Percentiles rank a stretch among this genome's conserved stretches.
phyloP scores from a whole-genome alignment of 2,329 filamentous ascomycete species.

The Corinectria fuckeliana region DNA sequence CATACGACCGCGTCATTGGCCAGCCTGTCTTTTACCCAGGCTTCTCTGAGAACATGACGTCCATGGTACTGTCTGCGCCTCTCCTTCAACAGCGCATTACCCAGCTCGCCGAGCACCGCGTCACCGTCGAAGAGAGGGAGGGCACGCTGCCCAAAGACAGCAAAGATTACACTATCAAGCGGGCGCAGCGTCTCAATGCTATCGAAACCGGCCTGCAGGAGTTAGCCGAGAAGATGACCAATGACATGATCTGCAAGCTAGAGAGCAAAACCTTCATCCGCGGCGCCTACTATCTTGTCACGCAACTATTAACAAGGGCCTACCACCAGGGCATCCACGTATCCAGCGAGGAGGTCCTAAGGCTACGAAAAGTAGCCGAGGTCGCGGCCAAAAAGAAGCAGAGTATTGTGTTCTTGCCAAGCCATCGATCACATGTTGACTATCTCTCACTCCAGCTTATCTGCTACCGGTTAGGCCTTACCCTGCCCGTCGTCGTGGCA shows the following conservation, averaged over 20 bases:
- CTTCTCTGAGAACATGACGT: constrained; percentile 90
- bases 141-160: constrained; percentile 68
- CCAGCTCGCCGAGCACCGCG: constrained; percentile 76
- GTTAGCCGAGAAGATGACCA: constrained; percentile 84
- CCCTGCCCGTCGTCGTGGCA: constrained; percentile 88
- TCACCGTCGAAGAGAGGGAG: constrained; percentile 78
- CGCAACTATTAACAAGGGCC: constrained; percentile 87
- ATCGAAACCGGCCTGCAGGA: constrained; percentile 78
- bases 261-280: constrained; percentile 93
- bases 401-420: constrained; percentile 94
- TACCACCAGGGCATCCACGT: constrained; percentile 99
- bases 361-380: constrained; percentile 81
- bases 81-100: constrained; percentile 77
- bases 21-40: constrained; percentile 93
- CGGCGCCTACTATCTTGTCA: constrained; percentile 86
- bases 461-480: constrained; percentile 90
- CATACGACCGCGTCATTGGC: constrained; percentile 88
- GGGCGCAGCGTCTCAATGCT: constrained; percentile 62
- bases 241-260: constrained; percentile 99
- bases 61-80: constrained; percentile 74
- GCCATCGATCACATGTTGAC: constrained; percentile 93
- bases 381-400: constrained; percentile 86
- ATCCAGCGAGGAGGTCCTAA: constrained; percentile 89
- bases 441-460: constrained; percentile 95
- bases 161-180: constrained; percentile 57